These are phyloP conservation scores for Vanrija humicola DNA, from an alignment of 1,284 basidiomycete genomes.

Conservation along the genomic window DNA sequence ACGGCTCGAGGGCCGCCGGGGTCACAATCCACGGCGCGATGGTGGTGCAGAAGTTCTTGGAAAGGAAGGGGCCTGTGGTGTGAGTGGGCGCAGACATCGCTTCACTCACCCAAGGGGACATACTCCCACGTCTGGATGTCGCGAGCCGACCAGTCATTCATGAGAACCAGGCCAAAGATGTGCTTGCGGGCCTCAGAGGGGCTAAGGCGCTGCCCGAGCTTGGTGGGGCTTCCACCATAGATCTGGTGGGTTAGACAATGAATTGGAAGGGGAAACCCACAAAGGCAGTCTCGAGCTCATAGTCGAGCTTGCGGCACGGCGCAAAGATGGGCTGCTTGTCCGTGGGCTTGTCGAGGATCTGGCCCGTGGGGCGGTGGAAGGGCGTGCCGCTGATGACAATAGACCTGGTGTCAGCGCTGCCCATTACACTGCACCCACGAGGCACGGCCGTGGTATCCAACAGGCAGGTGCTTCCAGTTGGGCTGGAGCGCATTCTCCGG, in stretches of 20 bases:
- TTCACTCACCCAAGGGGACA: background rate
- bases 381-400: constrained; percentile 8
- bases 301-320: constrained; percentile 11
- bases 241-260: background rate
- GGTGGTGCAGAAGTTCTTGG: constrained; percentile 21
- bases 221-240: constrained; percentile 3
- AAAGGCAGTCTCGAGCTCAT: constrained; percentile 16
- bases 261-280: too few species aligned
- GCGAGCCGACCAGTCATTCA: constrained; percentile 19
- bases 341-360: constrained; percentile 2
- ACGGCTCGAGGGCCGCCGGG: constrained; percentile 13
- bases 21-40: constrained; percentile 19
- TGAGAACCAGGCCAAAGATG: constrained; percentile 15
- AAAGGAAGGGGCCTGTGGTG: background rate
- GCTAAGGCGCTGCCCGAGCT: constrained; percentile 4
- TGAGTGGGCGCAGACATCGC: too few species aligned
- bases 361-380: constrained; percentile 10
- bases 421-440: background rate
- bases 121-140: constrained; percentile 7
- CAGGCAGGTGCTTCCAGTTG: constrained; percentile 12
- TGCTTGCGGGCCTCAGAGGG: constrained; percentile 7
- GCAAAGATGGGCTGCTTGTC: constrained; percentile 5
- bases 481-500: constrained; percentile 10
- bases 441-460: constrained; percentile 13
- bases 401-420: background rate